These are phyloP conservation scores for Linnemannia zychae DNA, from an alignment of 192 early-diverging fungal species.

Conservation along the genomic window DNA sequence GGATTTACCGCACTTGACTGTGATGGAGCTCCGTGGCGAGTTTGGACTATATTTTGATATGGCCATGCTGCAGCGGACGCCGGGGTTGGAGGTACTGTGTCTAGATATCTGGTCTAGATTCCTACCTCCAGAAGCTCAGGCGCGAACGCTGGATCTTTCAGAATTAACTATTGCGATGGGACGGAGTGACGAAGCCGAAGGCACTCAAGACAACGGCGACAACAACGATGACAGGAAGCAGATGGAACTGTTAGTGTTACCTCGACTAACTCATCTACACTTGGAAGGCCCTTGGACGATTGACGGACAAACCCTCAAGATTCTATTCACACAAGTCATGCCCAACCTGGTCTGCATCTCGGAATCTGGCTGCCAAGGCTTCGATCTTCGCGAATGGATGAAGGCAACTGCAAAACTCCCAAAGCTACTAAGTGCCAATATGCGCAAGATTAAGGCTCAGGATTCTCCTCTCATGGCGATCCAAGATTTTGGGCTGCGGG, in stretches of 20 bases:
- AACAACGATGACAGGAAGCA: neutral
- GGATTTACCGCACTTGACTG: neutral
- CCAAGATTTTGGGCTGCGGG: neutral
- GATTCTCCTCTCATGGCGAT: neutral
- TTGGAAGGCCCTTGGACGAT: neutral
- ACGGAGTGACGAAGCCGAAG: neutral
- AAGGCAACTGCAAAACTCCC: neutral
- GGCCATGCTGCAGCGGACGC: neutral
- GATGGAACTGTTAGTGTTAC: neutral
- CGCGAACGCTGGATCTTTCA: neutral
- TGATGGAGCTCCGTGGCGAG: constrained; percentile 4
- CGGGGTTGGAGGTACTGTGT: neutral
- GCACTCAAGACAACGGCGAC: too few species aligned
- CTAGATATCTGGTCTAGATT: neutral
- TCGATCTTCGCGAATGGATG: constrained; percentile 10
- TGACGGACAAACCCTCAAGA: neutral
- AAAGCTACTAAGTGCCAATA: neutral
- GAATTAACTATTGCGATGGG: neutral
- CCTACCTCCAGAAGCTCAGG: neutral
- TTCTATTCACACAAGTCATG: neutral
- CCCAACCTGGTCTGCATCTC: constrained; percentile 12
- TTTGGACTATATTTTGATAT: constrained; percentile 3
- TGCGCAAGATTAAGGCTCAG: neutral
- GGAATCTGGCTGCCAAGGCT: neutral
- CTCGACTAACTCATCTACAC: neutral